phyloP scores from a whole-genome alignment of 2,329 filamentous ascomycete species.

The Sphaceloma murrayae region DNA sequence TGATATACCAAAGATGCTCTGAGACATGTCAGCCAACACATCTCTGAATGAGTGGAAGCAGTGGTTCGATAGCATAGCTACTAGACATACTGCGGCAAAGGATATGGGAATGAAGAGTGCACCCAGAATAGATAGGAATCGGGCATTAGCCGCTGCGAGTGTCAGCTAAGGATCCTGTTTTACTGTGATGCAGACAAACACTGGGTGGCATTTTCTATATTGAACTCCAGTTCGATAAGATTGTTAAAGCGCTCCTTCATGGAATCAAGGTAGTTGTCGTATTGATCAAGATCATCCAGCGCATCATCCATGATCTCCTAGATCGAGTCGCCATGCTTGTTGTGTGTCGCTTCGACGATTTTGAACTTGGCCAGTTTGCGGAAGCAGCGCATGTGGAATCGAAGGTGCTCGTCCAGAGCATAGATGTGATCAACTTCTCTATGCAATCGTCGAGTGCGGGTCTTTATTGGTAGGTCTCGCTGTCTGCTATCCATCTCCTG shows the following conservation, averaged over 20 bases:
- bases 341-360: constrained; percentile 22
- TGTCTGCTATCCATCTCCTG: constrained; percentile 28
- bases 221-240: constrained; percentile 33
- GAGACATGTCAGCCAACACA: background rate
- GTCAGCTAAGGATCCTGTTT: background rate
- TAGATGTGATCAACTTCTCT: constrained; percentile 30
- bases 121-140: constrained; percentile 28
- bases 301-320: constrained; percentile 31
- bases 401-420: constrained; percentile 30
- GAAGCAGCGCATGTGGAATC: constrained; percentile 29
- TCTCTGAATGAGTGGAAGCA: too few species aligned
- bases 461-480: constrained; percentile 28
- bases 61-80: background rate
- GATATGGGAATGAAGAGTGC: constrained; percentile 31
- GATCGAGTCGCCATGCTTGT: constrained; percentile 27
- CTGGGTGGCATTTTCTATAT: constrained; percentile 30
- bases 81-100: constrained; percentile 24
- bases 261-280: constrained; percentile 27
- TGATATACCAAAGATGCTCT: constrained; percentile 30
- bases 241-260: constrained; percentile 33
- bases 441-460: constrained; percentile 27
- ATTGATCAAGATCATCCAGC: constrained; percentile 31
- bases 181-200: constrained; percentile 4
- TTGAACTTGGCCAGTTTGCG: constrained; percentile 30
- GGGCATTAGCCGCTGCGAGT: constrained; percentile 25